These are phyloP conservation scores for Phyllosticta citribraziliensis DNA, from an alignment of 2,329 filamentous ascomycete species.

Conservation along the genomic window DNA sequence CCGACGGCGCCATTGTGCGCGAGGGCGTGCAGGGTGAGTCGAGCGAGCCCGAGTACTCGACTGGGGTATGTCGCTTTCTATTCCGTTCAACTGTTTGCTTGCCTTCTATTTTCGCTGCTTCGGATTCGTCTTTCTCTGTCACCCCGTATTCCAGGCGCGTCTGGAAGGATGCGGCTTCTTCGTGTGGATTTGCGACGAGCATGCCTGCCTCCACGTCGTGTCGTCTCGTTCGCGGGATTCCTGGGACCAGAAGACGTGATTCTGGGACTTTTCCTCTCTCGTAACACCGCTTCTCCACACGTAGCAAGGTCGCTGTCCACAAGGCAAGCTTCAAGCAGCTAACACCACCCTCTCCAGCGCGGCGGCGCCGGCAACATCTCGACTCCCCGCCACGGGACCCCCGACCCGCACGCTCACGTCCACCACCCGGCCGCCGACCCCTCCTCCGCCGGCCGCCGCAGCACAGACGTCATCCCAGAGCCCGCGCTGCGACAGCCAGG, in stretches of 20 bases:
- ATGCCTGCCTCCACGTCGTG: too few relatives aligned
- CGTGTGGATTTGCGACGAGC: too few relatives aligned
- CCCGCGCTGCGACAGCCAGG: constrained; percentile 18
- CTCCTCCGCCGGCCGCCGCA: constrained; percentile 3
- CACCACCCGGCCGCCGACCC: not conserved
- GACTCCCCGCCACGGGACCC: constrained; percentile 12
- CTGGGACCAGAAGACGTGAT: too few relatives aligned
- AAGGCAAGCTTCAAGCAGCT: too few relatives aligned
- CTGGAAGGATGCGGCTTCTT: too few relatives aligned
- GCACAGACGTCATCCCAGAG: constrained; percentile 27
- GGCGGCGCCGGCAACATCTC: constrained; percentile 23
- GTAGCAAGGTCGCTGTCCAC: too few relatives aligned
- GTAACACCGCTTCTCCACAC: too few relatives aligned
- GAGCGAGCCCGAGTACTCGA: constrained; percentile 20
- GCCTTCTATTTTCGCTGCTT: too few relatives aligned
- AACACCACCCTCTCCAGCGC: not conserved
- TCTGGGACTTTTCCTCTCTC: too few relatives aligned
- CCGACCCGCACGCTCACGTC: not conserved
- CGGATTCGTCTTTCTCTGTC: too few relatives aligned
- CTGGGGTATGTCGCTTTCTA: constrained; percentile 8
- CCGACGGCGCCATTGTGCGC: constrained; percentile 26
- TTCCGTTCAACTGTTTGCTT: not conserved
- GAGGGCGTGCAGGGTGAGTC: constrained; percentile 23
- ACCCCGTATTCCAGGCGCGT: too few relatives aligned
- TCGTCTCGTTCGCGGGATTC: too few relatives aligned